Evolutionary conservation across 2,329 filamentous ascomycete species (phyloP), one percentile per base, ranked within the genome.

Genomic region (Colletotrichum tropicale): DNA sequence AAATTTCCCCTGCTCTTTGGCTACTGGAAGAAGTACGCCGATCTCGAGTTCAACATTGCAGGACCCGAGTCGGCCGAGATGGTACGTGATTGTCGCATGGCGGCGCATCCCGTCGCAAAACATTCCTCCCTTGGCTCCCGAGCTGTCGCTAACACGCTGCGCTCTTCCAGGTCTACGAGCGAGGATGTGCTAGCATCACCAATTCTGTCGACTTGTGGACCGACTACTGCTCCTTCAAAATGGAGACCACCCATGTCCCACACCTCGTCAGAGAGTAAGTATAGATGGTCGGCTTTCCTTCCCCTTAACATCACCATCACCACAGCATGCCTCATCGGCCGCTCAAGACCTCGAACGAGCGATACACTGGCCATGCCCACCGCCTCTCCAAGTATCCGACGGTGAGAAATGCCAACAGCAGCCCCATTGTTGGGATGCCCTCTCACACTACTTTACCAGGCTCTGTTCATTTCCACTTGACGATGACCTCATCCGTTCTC

Each of bases 241-340:
- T 97, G 88, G 96, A 98, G 84, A 98, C 97, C 74, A 97, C 95
- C 80, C 97, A 99, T 87, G 96, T 98, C 84, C 91, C 95, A 81
- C 95, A 98, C 84, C 91, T 98, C 86, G 98, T 98, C 88, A 94
- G 97, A 98, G 97, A 98, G 97, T 99, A 98, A 98, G 97, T 98
- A 91, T 88, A 86, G 86, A 87, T 88, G 89, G 89, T 84, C 77
- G 85, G 83, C 83, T 93, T 93, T 93, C 89, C 89, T 90, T 89
- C 90, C 92, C 90, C 90, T 88, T 91, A 89, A 93, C 91, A 87
- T 87, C 86, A 86, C 84, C 82, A 82, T 83, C 83, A 84, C 84
- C 85, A 85, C 86, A 85, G 84, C 84, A 83, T 85, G 81, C 82
- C 84, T 81, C 81, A 82, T 26, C 81, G 80, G 81, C 80, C 82